These are phyloP conservation scores for Stevia rebaudiana DNA, from an alignment of 140 eudicot genomes.

Conservation along the genomic window DNA sequence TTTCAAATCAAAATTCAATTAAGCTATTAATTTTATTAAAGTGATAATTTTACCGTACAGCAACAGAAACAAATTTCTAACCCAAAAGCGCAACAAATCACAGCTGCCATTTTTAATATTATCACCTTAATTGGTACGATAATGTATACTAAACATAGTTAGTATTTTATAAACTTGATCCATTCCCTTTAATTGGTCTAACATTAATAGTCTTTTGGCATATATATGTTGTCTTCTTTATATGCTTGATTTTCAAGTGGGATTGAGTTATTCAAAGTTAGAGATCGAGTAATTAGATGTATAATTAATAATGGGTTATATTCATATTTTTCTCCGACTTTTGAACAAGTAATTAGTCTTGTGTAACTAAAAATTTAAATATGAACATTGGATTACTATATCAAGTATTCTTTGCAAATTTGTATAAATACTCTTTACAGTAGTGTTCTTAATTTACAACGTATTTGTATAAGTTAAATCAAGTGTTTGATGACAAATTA, in stretches of 20 bases:
- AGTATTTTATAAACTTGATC: not conserved
- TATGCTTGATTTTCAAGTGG: constrained; percentile 1
- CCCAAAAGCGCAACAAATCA: too few relatives aligned
- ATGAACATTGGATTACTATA: not conserved
- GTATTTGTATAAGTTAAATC: too few relatives aligned
- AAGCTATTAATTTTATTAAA: too few relatives aligned
- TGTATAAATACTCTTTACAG: too few relatives aligned
- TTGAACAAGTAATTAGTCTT: not conserved
- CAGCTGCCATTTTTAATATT: too few relatives aligned
- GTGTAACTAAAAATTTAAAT: not conserved
- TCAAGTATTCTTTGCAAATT: too few relatives aligned
- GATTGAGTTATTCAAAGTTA: constrained; percentile 7
- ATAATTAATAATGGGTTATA: not conserved
- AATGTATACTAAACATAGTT: not conserved
- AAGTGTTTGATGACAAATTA: too few relatives aligned
- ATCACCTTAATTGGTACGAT: not conserved
- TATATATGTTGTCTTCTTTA: not conserved
- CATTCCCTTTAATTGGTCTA: constrained; percentile 4
- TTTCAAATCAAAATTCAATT: too few relatives aligned
- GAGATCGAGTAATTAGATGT: not conserved
- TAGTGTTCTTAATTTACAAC: too few relatives aligned
- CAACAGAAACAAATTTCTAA: too few relatives aligned
- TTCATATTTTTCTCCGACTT: not conserved
- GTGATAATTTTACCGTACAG: too few relatives aligned
- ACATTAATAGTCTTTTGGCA: not conserved